Base-by-base conservation (phyloP, 2,329 filamentous ascomycete species). In the Aspergillus flavus region DNA sequence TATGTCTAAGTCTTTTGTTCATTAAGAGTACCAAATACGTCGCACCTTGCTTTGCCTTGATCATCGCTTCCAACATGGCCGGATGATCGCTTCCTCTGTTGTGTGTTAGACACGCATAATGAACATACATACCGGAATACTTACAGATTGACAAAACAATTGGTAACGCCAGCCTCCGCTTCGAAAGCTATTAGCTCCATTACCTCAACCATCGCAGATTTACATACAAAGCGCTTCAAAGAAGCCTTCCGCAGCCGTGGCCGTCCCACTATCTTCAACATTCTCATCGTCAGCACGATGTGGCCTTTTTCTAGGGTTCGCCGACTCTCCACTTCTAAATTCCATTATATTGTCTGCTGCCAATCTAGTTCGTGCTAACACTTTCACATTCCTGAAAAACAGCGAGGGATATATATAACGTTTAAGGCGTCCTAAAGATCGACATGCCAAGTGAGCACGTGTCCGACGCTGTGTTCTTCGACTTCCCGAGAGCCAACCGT, bases 1-100 rank as follows among this genome's bases (percentile, higher is more conserved):
- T 39, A 54, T 56, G 19, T 28, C 26, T 30, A 45, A 48, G 23
- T 2, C 1, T 1, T 48, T 6, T 19, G 6, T 3, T 28, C 23
- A 36, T 4, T 7, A 16, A 5, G 3, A 48, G 12, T 48, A 1
- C 12, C 5, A 6, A 7, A 16, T 16, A 12, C 14, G 5, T 28
- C 11, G 45, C 23, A 48, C 45, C 45, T 48, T 48, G 45, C 23
- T 48, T 48, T 28, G 45, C 45, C 45, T 48, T 57, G 12, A 64
- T 60, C 16, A 59, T 59, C 19, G 62, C 62, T 39, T 64, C 62
- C 16, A 64, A 62, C 32, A 64, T 64, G 28, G 59, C 59, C 19
- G 62, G 62, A 26, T 64, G 59, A 23, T 64, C 62, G 11, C 59
- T 62, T 4, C 62, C 62, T 11, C 45, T 48, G 23, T 16, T 26